Evolutionary conservation across 2,329 filamentous ascomycete genomes (phyloP).

Genomic region (Botrytis porri): DNA sequence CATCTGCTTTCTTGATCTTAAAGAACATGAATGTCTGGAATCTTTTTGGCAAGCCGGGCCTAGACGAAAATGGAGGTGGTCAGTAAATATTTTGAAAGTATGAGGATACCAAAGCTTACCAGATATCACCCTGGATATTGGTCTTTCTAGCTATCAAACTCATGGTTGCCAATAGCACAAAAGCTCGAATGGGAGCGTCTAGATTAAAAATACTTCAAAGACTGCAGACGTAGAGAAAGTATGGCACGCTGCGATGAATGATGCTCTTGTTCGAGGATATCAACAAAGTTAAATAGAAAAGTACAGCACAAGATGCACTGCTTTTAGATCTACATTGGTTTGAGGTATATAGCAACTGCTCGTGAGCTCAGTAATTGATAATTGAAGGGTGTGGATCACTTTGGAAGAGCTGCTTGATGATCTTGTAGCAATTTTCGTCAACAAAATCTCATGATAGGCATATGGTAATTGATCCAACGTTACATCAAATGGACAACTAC

Average conservation of each 20-base stretch:
- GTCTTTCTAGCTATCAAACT: constrained; percentile 5
- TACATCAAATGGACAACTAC: neutral
- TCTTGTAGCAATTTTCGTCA: neutral
- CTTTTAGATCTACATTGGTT: neutral
- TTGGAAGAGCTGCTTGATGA: neutral
- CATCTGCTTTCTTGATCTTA: constrained; percentile 7
- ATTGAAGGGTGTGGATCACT: neutral
- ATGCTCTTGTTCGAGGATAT: neutral
- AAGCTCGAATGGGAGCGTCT: neutral
- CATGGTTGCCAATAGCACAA: neutral
- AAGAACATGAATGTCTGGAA: constrained; percentile 7
- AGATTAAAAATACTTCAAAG: neutral
- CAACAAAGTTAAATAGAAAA: neutral
- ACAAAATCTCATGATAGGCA: neutral
- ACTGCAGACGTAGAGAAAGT: neutral
- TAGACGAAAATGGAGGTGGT: neutral
- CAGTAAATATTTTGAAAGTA: neutral
- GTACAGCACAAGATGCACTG: neutral
- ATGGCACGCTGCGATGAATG: neutral
- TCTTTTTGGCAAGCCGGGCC: constrained; percentile 1
- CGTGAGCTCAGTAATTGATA: neutral
- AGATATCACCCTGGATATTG: constrained; percentile 12
- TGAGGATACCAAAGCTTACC: neutral
- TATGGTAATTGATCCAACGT: neutral
- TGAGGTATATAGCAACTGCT: neutral